A percentile compares a stretch with the other conserved stretches of the same genome.
Evolutionary conservation across 768 basidiomycete genomes (phyloP).

Genomic region (Mycena haematopus): DNA sequence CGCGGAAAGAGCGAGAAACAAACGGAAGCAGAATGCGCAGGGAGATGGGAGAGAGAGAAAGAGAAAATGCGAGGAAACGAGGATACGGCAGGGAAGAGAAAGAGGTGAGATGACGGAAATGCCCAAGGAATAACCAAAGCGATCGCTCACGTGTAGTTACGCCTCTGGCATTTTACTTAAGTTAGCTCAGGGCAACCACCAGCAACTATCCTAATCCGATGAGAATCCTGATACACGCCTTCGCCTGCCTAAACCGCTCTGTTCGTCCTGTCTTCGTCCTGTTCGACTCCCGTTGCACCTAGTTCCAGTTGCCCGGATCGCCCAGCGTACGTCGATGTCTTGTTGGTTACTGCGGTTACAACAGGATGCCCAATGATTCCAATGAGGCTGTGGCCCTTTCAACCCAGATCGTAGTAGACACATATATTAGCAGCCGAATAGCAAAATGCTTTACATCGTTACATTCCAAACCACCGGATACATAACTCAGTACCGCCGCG

Average conservation of each 20-base stretch:
- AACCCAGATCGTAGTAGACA: conserved; percentile 11
- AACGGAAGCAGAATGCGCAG: conserved; percentile 10
- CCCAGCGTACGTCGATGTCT: background rate
- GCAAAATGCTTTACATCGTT: conserved; percentile 5
- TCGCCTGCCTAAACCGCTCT: background rate
- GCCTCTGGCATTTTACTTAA: too few species aligned
- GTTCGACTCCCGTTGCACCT: background rate
- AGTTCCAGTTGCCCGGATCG: too few species aligned
- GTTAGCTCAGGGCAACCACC: background rate
- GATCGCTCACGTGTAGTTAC: too few species aligned
- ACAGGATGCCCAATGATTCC: background rate
- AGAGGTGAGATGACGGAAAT: background rate
- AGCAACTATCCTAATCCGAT: background rate
- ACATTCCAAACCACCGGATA: conserved; percentile 11
- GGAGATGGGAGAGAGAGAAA: conserved; percentile 7
- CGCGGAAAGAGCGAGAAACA: conserved; percentile 24
- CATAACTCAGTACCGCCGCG: conserved; percentile 52
- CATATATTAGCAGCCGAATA: conserved; percentile 22
- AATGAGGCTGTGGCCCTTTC: conserved; percentile 13
- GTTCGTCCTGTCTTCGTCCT: background rate
- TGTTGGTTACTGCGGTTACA: conserved; percentile 18
- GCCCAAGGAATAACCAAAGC: too few species aligned
- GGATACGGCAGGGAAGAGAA: conserved; percentile 13
- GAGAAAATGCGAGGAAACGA: background rate
- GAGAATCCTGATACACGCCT: background rate